phyloP scores from a whole-genome alignment of 2,329 filamentous ascomycete species.

The Emmonsiellopsis sp. region DNA sequence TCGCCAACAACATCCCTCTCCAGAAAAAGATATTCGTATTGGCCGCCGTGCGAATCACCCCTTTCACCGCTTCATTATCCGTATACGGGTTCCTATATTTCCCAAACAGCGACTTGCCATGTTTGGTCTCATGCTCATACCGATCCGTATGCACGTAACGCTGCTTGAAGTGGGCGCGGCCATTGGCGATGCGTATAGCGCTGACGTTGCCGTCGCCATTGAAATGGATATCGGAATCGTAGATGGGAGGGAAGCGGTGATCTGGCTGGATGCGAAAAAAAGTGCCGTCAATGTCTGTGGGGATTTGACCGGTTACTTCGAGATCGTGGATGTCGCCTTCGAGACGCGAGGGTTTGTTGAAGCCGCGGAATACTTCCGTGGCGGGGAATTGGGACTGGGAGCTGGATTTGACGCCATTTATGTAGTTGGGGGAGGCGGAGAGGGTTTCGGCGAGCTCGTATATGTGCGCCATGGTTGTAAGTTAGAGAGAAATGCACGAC shows the following conservation, averaged over 20 bases:
- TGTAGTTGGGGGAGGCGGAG: background rate
- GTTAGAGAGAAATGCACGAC: background rate
- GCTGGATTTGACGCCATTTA: background rate
- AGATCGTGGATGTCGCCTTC: background rate
- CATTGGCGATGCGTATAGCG: background rate
- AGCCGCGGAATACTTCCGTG: background rate
- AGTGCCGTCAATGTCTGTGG: background rate
- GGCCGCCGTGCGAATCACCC: background rate
- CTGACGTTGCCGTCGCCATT: background rate
- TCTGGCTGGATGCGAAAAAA: background rate
- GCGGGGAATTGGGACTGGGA: background rate
- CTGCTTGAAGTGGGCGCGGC: background rate
- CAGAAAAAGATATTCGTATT: background rate
- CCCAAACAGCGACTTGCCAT: background rate
- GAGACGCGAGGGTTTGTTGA: background rate
- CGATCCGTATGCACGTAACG: background rate
- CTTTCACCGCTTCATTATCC: background rate
- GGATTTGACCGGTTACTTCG: background rate
- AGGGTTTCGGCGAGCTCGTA: background rate
- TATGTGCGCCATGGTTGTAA: background rate
- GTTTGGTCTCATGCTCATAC: background rate
- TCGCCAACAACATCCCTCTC: background rate
- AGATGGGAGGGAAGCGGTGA: background rate
- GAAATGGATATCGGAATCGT: background rate
- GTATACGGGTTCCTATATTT: background rate